These are phyloP conservation scores for Silene latifolia DNA, from an alignment of 148 eudicot genomes.

Conservation along the genomic window DNA sequence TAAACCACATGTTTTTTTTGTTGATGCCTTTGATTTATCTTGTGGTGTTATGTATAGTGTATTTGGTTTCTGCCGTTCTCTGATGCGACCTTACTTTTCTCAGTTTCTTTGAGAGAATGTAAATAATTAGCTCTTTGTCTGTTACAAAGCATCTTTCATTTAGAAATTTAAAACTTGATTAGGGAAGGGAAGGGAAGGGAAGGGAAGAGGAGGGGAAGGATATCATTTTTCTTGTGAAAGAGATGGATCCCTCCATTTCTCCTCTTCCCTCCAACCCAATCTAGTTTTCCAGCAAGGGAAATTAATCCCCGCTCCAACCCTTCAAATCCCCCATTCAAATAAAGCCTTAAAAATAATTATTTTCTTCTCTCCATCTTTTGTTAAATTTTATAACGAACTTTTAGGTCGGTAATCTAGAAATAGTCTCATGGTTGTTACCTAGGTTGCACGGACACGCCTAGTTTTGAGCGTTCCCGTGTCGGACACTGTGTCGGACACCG, in stretches of 20 bases:
- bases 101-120: background rate
- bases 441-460: too few relatives aligned
- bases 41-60: background rate
- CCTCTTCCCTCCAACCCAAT: background rate
- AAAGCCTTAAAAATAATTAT: background rate
- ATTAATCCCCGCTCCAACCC: background rate
- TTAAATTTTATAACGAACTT: background rate
- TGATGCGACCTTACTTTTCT: background rate
- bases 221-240: background rate
- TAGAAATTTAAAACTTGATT: background rate
- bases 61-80: background rate
- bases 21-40: background rate
- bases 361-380: background rate
- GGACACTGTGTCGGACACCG: too few relatives aligned
- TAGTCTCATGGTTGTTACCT: background rate
- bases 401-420: background rate
- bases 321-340: background rate
- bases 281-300: background rate
- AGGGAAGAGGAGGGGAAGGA: background rate
- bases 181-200: background rate
- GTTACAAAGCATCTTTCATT: background rate
- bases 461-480: too few relatives aligned
- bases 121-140: background rate
- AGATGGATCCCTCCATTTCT: background rate
- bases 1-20: background rate